Conservation (phyloP, 2,329 filamentous ascomycete genomes). For the Aspergillus ruber region DNA sequence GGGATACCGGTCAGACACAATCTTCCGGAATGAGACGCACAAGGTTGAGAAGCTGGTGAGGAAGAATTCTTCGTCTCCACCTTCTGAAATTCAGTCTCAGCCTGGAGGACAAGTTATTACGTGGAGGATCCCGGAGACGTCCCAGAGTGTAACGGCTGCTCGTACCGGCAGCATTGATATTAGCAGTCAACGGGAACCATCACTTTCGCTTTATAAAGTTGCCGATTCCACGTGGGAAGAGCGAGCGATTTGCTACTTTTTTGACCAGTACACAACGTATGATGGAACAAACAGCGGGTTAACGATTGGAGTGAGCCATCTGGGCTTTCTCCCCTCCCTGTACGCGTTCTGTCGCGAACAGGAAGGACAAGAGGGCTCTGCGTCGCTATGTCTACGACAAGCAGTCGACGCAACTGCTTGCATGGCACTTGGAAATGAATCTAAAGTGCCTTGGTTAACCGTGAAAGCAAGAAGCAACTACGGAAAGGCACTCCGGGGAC, state of each 20-base stretch:
- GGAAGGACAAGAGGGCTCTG: conserved; percentile 6
- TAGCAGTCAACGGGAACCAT: not conserved
- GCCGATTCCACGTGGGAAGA: conserved; percentile 30
- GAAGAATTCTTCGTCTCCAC: conserved; percentile 5
- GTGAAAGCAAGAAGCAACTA: conserved; percentile 25
- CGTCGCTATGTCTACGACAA: conserved; percentile 23
- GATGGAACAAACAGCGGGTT: conserved; percentile 11
- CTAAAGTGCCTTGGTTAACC: conserved; percentile 19
- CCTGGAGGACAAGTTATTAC: not conserved
- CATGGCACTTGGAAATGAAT: conserved; percentile 26
- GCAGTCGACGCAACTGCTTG: conserved; percentile 32
- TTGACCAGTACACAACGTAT: conserved; percentile 32
- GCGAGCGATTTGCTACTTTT: conserved; percentile 35
- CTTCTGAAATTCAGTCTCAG: not conserved
- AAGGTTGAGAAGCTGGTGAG: conserved; percentile 24
- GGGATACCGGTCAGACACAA: conserved; percentile 29
- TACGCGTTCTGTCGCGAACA: conserved; percentile 25
- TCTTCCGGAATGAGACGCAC: conserved; percentile 30
- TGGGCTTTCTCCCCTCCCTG: conserved; percentile 31
- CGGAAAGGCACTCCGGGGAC: conserved; percentile 24
- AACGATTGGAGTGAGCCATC: conserved; percentile 23
- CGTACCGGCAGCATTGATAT: not conserved
- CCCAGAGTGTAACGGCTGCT: not conserved
- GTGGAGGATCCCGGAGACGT: not conserved
- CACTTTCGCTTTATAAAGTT: conserved; percentile 13